A percentile compares a stretch with the other conserved stretches of the same genome.
These are phyloP conservation scores for Inga oerstediana DNA, from an alignment of 306 rosid genomes.

Conservation along the genomic window DNA sequence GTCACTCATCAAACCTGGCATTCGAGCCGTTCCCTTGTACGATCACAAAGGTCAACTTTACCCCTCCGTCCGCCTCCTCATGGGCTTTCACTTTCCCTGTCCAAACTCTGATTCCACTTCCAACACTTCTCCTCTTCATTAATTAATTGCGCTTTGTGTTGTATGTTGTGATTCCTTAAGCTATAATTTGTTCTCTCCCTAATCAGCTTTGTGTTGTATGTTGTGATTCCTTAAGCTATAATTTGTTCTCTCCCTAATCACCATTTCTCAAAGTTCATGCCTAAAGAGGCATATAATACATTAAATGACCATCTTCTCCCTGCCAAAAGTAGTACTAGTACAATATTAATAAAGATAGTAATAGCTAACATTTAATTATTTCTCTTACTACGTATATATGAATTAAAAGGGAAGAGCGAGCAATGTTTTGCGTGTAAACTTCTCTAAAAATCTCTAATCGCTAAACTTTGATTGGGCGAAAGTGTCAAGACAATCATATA, in stretches of 20 bases:
- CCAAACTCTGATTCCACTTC: not conserved
- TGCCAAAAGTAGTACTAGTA: too few species aligned
- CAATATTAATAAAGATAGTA: too few species aligned
- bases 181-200: not conserved
- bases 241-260: not conserved
- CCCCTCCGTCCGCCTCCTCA: conserved; percentile 53
- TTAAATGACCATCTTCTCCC: too few species aligned
- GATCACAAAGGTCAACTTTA: conserved; percentile 45
- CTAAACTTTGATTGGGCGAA: not conserved
- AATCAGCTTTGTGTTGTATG: not conserved
- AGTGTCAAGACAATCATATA: not conserved
- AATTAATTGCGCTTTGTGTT: not conserved
- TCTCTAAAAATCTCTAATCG: not conserved
- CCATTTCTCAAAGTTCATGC: not conserved
- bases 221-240: not conserved
- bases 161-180: not conserved
- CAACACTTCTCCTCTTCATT: not conserved
- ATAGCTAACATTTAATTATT: too few species aligned
- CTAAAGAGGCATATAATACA: too few species aligned
- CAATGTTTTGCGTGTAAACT: too few species aligned
- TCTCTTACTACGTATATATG: too few species aligned
- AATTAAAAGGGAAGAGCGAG: too few species aligned
- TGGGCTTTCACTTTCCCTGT: conserved; percentile 43
- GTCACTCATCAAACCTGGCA: conserved; percentile 58
- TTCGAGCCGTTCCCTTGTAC: conserved; percentile 64